These are phyloP conservation scores for Pichia ethanolica DNA, from an alignment of 805 yeast species.

Conservation along the genomic window DNA sequence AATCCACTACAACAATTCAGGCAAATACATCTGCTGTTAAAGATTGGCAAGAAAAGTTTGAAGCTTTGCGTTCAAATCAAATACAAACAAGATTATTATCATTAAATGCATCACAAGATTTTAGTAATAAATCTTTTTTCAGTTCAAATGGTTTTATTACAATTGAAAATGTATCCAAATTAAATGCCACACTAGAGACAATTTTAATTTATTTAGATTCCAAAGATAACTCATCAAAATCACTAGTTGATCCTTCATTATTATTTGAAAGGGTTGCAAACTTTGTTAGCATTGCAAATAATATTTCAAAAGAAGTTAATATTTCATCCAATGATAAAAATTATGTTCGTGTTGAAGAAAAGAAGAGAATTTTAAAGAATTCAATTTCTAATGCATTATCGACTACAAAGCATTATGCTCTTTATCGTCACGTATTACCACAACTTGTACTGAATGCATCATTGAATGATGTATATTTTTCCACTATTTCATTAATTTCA, in stretches of 20 bases:
- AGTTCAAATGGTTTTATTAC: slow-evolving; percentile 39
- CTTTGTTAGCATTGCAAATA: slow-evolving; percentile 39
- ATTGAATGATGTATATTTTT: slow-evolving; percentile 61
- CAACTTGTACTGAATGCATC: slow-evolving; percentile 67
- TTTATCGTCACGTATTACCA: slow-evolving; percentile 61
- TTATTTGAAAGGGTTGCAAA: slow-evolving; percentile 47
- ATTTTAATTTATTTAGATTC: slow-evolving; percentile 27
- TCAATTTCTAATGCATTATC: slow-evolving; percentile 71
- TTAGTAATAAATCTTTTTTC: slow-evolving; percentile 7
- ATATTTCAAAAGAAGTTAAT: slow-evolving; percentile 26
- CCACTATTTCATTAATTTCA: slow-evolving; percentile 54
- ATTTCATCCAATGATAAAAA: slow-evolving; percentile 16
- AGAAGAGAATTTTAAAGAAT: slow-evolving; percentile 46
- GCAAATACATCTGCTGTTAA: slow-evolving; percentile 16
- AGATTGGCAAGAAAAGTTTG: slow-evolving; percentile 46
- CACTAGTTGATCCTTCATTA: slow-evolving; percentile 20
- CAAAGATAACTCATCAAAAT: slow-evolving; percentile 7
- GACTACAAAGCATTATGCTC: slow-evolving; percentile 63
- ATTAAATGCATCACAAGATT: not conserved
- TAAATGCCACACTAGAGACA: slow-evolving; percentile 43
- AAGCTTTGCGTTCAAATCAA: slow-evolving; percentile 34
- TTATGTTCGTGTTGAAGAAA: slow-evolving; percentile 24
- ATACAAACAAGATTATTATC: slow-evolving; percentile 10
- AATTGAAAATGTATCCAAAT: slow-evolving; percentile 33
- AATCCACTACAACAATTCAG: not conserved